Base-by-base conservation (phyloP, 768 basidiomycete genomes). In the Psilocybe cyanescens region DNA sequence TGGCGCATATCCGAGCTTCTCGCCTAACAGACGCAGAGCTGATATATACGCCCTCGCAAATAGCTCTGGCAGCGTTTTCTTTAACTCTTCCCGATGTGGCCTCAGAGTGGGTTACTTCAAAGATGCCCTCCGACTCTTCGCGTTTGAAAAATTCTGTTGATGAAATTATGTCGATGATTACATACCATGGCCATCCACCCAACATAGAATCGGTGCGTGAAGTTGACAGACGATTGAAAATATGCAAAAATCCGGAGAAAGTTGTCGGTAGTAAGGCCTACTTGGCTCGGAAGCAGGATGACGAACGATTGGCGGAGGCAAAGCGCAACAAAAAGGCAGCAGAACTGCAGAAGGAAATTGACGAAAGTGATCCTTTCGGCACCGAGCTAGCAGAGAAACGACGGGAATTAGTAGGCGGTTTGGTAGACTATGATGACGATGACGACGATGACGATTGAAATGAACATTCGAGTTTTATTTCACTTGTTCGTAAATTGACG, bases 231-330 rank as follows among this genome's bases (percentile, higher is more conserved):
- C 81, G 95, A 48, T 78, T 99, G 49, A 89, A 86, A 69, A 70
- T 90, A 39, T 98, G 97, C 80, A 93, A 95, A 72, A 99, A 99
- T 69, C 97, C 97, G 4, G 95, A 97, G 75, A 97, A 96, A 74
- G 89, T 97, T 4, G 86, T 88, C 11, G 95, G 95, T n/a, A 97
- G 88, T 63, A 89, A 86, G 62, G 90, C 92, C 2, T 95, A 90
- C 72, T 72, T 88, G 28, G 84, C 85, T 19, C 88, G 86, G 71
- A 87, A 86, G 65, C 85, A 81, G n/a, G 88, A 87, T 66, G 86
- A 88, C 59, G 91, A 92, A 67, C 84, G 78, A 57, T 83, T 82
- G 68, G 88, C 87, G 1, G 86, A 86, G 63, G 85, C 83, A 61
- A 94, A 91, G 72, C 79, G 92, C 58, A 82, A 73, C 47, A 84